phyloP scores from a whole-genome alignment of 2,329 filamentous ascomycete genomes.

The Fusarium napiforme region DNA sequence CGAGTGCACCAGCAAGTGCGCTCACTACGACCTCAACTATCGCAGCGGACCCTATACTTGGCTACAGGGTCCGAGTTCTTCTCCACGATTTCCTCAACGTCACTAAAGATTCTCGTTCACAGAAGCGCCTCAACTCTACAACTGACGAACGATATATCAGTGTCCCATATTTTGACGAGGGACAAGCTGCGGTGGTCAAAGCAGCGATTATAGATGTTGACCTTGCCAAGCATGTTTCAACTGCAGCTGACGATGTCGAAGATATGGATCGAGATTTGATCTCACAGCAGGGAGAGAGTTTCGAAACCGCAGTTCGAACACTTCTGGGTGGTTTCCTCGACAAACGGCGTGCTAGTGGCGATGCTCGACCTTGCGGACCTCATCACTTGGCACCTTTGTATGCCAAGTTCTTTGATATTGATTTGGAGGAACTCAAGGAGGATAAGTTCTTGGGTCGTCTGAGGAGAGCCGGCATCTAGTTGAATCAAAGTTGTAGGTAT shows the following conservation, averaged over 20 bases:
- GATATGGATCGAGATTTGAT: not conserved
- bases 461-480: not conserved
- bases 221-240: not conserved
- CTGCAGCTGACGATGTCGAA: not conserved
- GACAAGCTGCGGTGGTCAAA: not conserved
- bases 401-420: not conserved
- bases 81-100: slow-evolving; percentile 7
- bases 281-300: not conserved
- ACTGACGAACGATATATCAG: slow-evolving; percentile 1
- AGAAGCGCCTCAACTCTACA: slow-evolving; percentile 6
- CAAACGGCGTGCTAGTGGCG: slow-evolving; percentile 1
- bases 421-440: slow-evolving; percentile 4
- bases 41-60: not conserved
- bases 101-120: not conserved
- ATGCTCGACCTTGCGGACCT: slow-evolving; percentile 7
- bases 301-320: not conserved
- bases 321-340: not conserved
- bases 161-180: not conserved
- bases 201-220: not conserved
- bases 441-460: not conserved
- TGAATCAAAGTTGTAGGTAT: too few relatives aligned
- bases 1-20: not conserved
- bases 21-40: not conserved
- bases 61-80: slow-evolving; percentile 6
- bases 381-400: slow-evolving; percentile 1